phyloP scores from a whole-genome alignment of 2,329 filamentous ascomycete genomes.

The Pseudopithomyces maydicus region DNA sequence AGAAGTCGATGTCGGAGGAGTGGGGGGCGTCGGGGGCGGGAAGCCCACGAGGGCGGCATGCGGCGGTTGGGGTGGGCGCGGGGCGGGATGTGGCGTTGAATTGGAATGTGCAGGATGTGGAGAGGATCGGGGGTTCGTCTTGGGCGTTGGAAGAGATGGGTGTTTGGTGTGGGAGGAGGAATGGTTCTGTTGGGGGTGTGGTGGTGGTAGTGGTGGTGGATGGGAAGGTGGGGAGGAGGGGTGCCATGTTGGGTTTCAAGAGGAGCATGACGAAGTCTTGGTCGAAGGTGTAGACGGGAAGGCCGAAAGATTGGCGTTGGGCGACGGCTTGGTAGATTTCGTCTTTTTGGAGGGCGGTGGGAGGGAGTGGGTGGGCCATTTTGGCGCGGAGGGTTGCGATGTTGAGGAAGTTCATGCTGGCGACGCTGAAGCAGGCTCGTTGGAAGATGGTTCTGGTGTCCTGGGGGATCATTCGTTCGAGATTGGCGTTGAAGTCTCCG shows the following conservation, averaged over 20 bases:
- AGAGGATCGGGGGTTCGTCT: neutral
- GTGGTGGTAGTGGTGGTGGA: neutral
- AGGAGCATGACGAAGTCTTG: slow-evolving; percentile 33
- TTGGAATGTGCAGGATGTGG: neutral
- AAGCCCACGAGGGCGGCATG: neutral
- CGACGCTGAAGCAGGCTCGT: slow-evolving; percentile 31
- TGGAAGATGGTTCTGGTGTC: slow-evolving; percentile 27
- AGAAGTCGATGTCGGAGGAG: slow-evolving; percentile 16
- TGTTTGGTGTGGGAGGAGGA: slow-evolving; percentile 13
- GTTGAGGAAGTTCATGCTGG: slow-evolving; percentile 31
- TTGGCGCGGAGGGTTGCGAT: slow-evolving; percentile 17
- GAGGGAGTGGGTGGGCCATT: slow-evolving; percentile 6
- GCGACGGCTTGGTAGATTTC: slow-evolving; percentile 26
- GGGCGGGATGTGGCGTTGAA: neutral
- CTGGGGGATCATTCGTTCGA: slow-evolving; percentile 29
- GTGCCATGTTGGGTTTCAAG: slow-evolving; percentile 18
- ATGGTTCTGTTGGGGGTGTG: neutral
- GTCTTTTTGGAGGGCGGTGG: slow-evolving; percentile 26
- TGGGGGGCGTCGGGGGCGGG: neutral
- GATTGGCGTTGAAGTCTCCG: slow-evolving; percentile 23
- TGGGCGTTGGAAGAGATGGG: slow-evolving; percentile 9
- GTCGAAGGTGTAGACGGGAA: slow-evolving; percentile 31
- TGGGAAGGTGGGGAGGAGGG: neutral
- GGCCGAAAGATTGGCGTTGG: slow-evolving; percentile 20
- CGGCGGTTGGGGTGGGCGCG: neutral